phyloP scores from a whole-genome alignment of 2,329 filamentous ascomycete species.

The Phoma sp. region DNA sequence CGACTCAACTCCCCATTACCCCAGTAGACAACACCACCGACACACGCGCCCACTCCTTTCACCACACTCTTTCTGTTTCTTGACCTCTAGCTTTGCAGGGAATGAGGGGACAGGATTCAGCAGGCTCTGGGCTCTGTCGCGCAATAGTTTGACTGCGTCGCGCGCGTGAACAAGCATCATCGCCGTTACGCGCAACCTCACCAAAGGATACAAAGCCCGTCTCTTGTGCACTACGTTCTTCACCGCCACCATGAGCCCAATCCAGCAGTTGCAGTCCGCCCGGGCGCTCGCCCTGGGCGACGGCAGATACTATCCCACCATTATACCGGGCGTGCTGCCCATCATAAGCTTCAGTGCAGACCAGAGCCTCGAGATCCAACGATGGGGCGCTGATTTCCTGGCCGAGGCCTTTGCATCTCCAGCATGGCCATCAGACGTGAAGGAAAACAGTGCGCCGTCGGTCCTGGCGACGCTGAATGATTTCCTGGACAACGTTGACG shows the following conservation, averaged over 20 bases:
- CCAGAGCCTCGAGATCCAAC: slow-evolving; percentile 72
- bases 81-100: slow-evolving; percentile 31
- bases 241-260: slow-evolving; percentile 38
- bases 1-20: slow-evolving; percentile 12
- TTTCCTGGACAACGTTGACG: slow-evolving; percentile 65
- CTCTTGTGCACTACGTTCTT: slow-evolving; percentile 26
- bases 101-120: slow-evolving; percentile 33
- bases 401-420: slow-evolving; percentile 96
- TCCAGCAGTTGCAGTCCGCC: slow-evolving; percentile 87
- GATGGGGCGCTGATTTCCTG: slow-evolving; percentile 96
- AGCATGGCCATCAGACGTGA: slow-evolving; percentile 76
- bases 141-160: slow-evolving; percentile 37
- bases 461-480: slow-evolving; percentile 75
- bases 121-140: slow-evolving; percentile 39
- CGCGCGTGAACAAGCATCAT: slow-evolving; percentile 40
- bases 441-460: slow-evolving; percentile 77
- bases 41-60: slow-evolving; percentile 29
- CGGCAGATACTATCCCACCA: slow-evolving; percentile 85
- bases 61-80: slow-evolving; percentile 32
- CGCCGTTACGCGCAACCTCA: slow-evolving; percentile 18
- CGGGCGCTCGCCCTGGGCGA: slow-evolving; percentile 88
- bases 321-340: slow-evolving; percentile 90
- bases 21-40: slow-evolving; percentile 28
- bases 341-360: slow-evolving; percentile 79
- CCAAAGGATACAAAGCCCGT: slow-evolving; percentile 34